Conservation (phyloP, 1,284 basidiomycete genomes). For the Microbotryum intermedium region DNA sequence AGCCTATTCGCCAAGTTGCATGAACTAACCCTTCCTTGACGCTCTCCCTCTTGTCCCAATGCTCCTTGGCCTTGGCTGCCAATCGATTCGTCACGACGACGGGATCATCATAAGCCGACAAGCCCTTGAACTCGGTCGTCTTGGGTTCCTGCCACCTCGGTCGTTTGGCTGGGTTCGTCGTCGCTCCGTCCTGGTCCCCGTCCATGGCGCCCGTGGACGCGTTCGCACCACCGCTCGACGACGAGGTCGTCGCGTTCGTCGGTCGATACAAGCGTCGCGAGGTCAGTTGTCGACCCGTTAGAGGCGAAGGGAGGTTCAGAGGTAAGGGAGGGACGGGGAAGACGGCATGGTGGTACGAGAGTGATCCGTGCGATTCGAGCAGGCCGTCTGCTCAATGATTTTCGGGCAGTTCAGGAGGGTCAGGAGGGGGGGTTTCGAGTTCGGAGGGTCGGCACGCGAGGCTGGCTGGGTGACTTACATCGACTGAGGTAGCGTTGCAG, state of each 20-base stretch:
- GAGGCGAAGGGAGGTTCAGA: constrained; percentile 13
- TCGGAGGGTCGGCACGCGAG: background rate
- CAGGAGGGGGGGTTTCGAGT: background rate
- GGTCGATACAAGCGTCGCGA: constrained; percentile 5
- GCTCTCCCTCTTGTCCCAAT: constrained; percentile 28
- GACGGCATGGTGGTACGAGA: constrained; percentile 31
- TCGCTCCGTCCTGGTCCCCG: background rate
- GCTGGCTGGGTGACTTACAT: constrained; percentile 5
- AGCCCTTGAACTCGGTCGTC: constrained; percentile 21
- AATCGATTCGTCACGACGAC: constrained; percentile 14
- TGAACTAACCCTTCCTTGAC: constrained; percentile 24
- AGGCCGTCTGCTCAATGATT: constrained; percentile 16
- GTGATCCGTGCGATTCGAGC: constrained; percentile 15
- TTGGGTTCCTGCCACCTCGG: constrained; percentile 22
- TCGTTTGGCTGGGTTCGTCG: constrained; percentile 1
- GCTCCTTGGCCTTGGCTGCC: constrained; percentile 18
- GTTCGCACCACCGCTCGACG: background rate
- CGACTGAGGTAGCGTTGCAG: constrained; percentile 27
- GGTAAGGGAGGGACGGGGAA: constrained; percentile 27
- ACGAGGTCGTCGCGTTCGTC: background rate
- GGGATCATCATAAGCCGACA: constrained; percentile 24
- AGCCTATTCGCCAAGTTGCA: background rate
- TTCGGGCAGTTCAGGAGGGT: background rate
- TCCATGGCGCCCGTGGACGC: background rate
- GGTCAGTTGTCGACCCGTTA: constrained; percentile 16